These are phyloP conservation scores for Jatropha podagrica DNA, from an alignment of 441 rosid genomes.

Conservation along the genomic window DNA sequence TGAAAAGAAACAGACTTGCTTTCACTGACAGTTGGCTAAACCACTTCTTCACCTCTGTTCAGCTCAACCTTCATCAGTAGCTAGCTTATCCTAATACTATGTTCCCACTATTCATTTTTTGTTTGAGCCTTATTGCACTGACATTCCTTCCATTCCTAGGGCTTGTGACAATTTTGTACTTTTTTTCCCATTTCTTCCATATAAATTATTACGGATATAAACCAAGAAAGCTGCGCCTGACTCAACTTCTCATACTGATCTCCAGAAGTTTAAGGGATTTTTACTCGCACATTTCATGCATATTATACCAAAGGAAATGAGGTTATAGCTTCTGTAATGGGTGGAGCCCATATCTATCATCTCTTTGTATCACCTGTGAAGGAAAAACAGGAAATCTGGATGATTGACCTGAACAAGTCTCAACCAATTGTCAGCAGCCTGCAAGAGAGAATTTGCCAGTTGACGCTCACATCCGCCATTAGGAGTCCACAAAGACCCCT, in stretches of 20 bases:
- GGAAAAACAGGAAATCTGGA: constrained; percentile 76
- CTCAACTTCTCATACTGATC: constrained; percentile 5
- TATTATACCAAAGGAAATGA: not conserved
- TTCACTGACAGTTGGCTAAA: constrained; percentile 11
- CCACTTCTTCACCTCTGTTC: constrained; percentile 19
- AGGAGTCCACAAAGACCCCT: constrained; percentile 66
- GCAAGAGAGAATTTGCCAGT: constrained; percentile 46
- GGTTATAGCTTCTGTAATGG: constrained; percentile 22
- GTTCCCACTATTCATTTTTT: constrained; percentile 8
- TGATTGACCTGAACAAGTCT: constrained; percentile 53
- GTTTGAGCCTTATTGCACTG: constrained; percentile 22
- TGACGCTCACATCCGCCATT: constrained; percentile 37
- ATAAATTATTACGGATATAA: constrained; percentile 8
- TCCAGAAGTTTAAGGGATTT: constrained; percentile 13
- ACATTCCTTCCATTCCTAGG: constrained; percentile 18
- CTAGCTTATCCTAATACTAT: constrained; percentile 20
- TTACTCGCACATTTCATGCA: constrained; percentile 5
- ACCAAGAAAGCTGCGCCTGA: constrained; percentile 14
- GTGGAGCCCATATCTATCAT: constrained; percentile 15
- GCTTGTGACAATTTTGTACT: not conserved
- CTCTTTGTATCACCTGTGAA: constrained; percentile 36
- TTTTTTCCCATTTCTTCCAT: constrained; percentile 7
- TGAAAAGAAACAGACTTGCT: constrained; percentile 7
- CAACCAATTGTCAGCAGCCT: constrained; percentile 56
- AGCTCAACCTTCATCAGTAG: constrained; percentile 20